Percentiles rank a stretch among this genome's conserved stretches.
Conservation (phyloP, 495 filamentous ascomycete species). For the Trichoderma erinaceum region DNA sequence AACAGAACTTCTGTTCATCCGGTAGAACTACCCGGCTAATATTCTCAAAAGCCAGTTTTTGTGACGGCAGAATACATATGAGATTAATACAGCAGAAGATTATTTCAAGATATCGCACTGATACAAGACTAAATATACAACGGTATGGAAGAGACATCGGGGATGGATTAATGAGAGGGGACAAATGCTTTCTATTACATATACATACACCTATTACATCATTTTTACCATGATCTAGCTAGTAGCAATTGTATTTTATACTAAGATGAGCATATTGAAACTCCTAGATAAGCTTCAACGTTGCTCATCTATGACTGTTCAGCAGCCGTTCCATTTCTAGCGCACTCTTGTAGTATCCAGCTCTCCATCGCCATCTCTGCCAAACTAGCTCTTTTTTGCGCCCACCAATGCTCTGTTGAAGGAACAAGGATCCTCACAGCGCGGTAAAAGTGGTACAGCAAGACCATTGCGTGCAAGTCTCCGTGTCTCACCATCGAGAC, state of each 20-base stretch:
- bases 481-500: slow-evolving; percentile 14
- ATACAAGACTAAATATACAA: background rate
- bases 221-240: no score
- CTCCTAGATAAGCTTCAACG: no score
- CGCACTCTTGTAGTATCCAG: background rate
- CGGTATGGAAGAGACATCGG: background rate
- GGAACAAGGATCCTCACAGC: slow-evolving; percentile 19
- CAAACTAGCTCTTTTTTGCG: slow-evolving; percentile 16
- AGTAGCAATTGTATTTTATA: no score
- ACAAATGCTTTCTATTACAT: no score
- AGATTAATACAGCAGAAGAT: background rate
- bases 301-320: background rate
- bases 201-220: no score
- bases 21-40: background rate
- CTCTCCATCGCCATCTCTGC: background rate
- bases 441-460: slow-evolving; percentile 22
- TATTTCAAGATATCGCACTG: background rate
- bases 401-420: slow-evolving; percentile 19
- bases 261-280: no score
- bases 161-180: background rate
- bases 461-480: slow-evolving; percentile 17
- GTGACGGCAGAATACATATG: background rate
- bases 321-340: background rate
- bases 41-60: background rate
- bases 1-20: background rate